phyloP scores from a whole-genome alignment of 371 early-diverging fungal species.

The Mucor irregularis region DNA sequence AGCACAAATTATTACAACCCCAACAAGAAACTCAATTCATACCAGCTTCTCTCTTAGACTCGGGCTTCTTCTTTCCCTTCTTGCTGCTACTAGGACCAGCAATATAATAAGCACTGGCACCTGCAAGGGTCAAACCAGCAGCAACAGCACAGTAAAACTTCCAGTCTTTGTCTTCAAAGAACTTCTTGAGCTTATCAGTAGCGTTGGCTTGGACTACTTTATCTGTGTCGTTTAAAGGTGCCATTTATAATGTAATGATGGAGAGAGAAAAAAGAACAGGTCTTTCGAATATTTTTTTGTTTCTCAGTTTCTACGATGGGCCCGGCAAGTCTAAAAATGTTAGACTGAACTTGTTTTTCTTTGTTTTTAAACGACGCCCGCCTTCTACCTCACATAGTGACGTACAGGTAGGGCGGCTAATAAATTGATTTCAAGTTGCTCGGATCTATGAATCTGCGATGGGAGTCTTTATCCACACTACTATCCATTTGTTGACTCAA shows the following conservation, averaged over 20 bases:
- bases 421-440: no score
- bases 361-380: no score
- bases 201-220: conserved; percentile 9
- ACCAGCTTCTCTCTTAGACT: conserved; percentile 24
- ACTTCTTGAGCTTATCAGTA: conserved; percentile 51
- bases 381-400: no score
- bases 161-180: conserved; percentile 77
- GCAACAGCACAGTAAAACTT: conserved; percentile 74
- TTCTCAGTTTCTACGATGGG: no score
- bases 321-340: no score
- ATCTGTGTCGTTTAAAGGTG: conserved; percentile 8
- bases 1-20: no score
- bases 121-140: conserved; percentile 65
- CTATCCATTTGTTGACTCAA: no score
- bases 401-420: no score
- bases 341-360: no score
- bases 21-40: neutral
- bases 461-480: no score
- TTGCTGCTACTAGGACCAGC: conserved; percentile 27
- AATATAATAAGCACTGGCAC: conserved; percentile 70
- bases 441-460: no score
- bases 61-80: conserved; percentile 29
- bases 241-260: conserved; percentile 4
- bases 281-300: no score
- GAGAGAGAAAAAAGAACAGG: neutral